A percentile compares a stretch with the other conserved stretches of the same genome.
Evolutionary conservation across 2,329 filamentous ascomycete genomes (phyloP).

Genomic region (Coniochaeta ligniaria): DNA sequence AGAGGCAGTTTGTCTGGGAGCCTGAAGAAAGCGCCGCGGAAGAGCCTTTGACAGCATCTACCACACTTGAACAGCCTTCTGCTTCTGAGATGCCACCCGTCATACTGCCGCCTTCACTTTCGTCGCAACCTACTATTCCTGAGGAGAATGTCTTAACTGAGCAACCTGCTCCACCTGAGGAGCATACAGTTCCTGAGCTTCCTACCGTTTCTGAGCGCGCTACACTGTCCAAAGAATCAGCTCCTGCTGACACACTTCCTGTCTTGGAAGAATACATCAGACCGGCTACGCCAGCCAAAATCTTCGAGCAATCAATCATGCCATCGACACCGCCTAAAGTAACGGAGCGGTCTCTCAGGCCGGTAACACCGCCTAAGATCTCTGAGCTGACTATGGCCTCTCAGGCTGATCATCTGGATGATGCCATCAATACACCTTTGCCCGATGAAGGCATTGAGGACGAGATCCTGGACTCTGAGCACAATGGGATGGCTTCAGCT

Average conservation of each 20-base stretch:
- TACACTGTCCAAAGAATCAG: not conserved
- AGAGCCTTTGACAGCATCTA: not conserved
- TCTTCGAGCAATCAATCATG: not conserved
- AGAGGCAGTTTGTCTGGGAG: constrained; percentile 15
- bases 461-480: not conserved
- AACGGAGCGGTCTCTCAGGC: not conserved
- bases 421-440: not conserved
- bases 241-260: not conserved
- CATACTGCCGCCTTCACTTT: not conserved
- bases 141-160: not conserved
- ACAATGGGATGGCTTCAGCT: not conserved
- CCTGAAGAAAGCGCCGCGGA: constrained; percentile 4
- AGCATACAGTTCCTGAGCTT: not conserved
- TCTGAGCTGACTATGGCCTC: not conserved
- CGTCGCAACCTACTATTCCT: not conserved
- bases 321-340: not conserved
- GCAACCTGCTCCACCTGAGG: not conserved
- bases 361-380: not conserved
- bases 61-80: not conserved
- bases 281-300: not conserved
- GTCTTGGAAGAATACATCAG: not conserved
- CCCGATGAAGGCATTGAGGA: not conserved
- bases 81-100: not conserved
- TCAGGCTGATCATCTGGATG: not conserved
- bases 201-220: not conserved